Evolutionary conservation across 306 rosid genomes (phyloP).

Genomic region (Mucuna pruriens): DNA sequence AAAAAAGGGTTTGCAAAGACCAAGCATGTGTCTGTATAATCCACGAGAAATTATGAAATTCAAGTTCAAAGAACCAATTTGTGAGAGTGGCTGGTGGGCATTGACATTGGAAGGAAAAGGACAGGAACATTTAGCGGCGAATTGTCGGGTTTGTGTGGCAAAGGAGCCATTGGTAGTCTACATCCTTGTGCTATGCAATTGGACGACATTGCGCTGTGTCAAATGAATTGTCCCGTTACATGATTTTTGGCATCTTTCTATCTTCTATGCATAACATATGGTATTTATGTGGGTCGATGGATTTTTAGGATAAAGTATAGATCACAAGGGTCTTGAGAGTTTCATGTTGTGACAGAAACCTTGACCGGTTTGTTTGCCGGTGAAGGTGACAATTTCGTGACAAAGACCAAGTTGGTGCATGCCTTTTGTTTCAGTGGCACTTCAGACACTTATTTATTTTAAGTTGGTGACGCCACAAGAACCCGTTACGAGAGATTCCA

Average conservation of each 20-base stretch:
- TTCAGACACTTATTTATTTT: background rate
- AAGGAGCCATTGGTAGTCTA: slow-evolving; percentile 36
- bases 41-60: background rate
- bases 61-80: slow-evolving; percentile 2
- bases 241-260: slow-evolving; percentile 41
- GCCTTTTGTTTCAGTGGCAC: slow-evolving; percentile 2
- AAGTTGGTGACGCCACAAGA: background rate
- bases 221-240: slow-evolving; percentile 35
- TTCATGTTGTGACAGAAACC: background rate
- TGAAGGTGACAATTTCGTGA: slow-evolving; percentile 29
- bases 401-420: background rate
- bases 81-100: background rate
- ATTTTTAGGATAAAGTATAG: slow-evolving; percentile 30
- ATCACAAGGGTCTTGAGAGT: background rate
- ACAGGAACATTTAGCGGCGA: slow-evolving; percentile 46
- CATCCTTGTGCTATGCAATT: slow-evolving; percentile 35
- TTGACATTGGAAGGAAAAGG: slow-evolving; percentile 34
- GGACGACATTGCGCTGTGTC: slow-evolving; percentile 33
- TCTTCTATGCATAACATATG: slow-evolving; percentile 4
- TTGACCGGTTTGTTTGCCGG: slow-evolving; percentile 13
- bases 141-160: slow-evolving; percentile 34
- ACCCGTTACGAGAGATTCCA: background rate
- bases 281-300: slow-evolving; percentile 9
- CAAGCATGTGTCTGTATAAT: slow-evolving; percentile 22
- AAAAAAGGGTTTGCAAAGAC: slow-evolving; percentile 1